A percentile compares a stretch with the other conserved stretches of the same genome.
Conservation (phyloP, 768 basidiomycete genomes). For the Xerocomus brunneocitrinus region DNA sequence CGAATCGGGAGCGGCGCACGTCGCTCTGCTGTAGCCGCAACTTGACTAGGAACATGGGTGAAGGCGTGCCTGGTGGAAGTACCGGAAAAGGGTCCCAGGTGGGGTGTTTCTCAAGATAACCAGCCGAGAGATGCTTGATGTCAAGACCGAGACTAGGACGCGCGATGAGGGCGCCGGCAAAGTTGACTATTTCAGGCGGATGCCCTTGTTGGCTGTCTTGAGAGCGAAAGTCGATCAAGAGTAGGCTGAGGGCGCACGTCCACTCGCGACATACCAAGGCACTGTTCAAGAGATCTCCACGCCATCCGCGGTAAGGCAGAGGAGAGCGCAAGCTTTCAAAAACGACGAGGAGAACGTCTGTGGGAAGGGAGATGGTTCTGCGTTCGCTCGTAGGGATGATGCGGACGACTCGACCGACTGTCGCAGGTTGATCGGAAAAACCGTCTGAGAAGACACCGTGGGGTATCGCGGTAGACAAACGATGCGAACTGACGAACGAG, state of each 20-base stretch:
- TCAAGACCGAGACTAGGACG: conserved; percentile 1
- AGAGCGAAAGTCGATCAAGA: conserved; percentile 9
- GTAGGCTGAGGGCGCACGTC: conserved; percentile 9
- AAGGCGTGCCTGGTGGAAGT: background rate
- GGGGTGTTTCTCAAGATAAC: conserved; percentile 6
- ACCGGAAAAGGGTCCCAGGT: background rate
- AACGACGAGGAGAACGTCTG: conserved; percentile 5
- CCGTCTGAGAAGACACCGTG: background rate
- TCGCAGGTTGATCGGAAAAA: background rate
- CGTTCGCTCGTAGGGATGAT: background rate
- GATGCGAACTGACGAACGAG: conserved; percentile 4
- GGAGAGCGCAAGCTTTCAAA: conserved; percentile 4
- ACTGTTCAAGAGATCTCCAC: conserved; percentile 2
- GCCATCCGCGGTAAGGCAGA: background rate
- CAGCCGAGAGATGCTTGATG: conserved; percentile 8
- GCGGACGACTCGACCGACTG: conserved; percentile 4
- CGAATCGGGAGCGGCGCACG: background rate
- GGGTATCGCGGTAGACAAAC: background rate
- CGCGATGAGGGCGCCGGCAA: background rate
- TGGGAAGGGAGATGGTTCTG: conserved; percentile 1
- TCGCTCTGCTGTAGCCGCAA: background rate
- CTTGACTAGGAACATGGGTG: background rate
- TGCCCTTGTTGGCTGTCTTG: background rate
- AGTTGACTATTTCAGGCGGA: conserved; percentile 5
- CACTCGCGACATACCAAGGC: conserved; percentile 11